Conservation (phyloP, 2,329 filamentous ascomycete genomes). For the Colletotrichum lindemuthianum region DNA sequence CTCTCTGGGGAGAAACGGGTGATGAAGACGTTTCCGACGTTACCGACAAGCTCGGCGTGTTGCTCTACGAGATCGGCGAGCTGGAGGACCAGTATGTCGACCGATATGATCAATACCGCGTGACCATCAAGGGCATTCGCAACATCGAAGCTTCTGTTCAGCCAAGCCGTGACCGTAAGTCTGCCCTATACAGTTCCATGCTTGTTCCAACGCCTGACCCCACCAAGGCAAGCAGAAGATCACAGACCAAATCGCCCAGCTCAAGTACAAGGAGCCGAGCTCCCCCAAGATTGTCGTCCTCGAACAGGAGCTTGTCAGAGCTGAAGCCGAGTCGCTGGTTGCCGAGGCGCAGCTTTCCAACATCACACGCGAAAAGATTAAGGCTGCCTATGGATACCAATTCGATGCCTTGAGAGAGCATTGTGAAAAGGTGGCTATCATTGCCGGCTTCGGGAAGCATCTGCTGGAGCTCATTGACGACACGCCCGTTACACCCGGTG, state of each 20-base stretch:
- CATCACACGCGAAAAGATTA: conserved; percentile 99
- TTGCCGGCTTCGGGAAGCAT: conserved; percentile 97
- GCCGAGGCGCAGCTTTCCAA: conserved; percentile 98
- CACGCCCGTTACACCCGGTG: conserved; percentile 94
- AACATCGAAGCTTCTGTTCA: conserved; percentile 99
- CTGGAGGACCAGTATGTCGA: conserved; percentile 98
- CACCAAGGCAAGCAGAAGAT: conserved; percentile 94
- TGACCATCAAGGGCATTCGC: conserved; percentile 98
- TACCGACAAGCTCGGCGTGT: conserved; percentile 96
- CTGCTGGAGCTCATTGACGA: conserved; percentile 97
- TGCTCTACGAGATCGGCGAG: conserved; percentile 98
- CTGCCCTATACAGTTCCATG: neutral
- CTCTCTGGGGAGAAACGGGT: conserved; percentile 93
- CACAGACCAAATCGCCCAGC: conserved; percentile 96
- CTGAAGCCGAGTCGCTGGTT: conserved; percentile 98
- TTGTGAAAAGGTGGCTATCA: conserved; percentile 97
- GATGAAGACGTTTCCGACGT: conserved; percentile 99
- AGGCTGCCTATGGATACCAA: conserved; percentile 97
- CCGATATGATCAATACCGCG: conserved; percentile 98
- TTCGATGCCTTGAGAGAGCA: conserved; percentile 98
- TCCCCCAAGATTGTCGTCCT: conserved; percentile 97
- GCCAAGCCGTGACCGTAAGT: conserved; percentile 93
- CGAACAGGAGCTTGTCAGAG: conserved; percentile 97
- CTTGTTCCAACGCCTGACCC: conserved; percentile 36
- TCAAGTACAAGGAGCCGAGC: conserved; percentile 99